Conservation (phyloP, 805 yeast species). For the Kluyveromyces lactis region DNA sequence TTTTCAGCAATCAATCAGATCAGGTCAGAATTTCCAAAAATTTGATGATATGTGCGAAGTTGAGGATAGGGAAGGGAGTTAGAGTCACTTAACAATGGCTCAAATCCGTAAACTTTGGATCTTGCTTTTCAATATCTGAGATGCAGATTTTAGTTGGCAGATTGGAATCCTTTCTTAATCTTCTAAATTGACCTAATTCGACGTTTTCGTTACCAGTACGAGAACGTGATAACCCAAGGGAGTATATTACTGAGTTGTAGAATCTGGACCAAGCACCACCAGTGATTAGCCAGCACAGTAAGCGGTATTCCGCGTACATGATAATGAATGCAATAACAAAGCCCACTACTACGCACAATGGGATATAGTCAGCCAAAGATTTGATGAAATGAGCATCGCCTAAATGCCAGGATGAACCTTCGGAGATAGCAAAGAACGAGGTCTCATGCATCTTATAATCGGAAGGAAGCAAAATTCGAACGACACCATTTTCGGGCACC, state of each 20-base stretch:
- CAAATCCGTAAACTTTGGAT: constrained; percentile 14
- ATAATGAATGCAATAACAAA: constrained; percentile 45
- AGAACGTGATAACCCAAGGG: background rate
- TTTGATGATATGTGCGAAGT: too few relatives aligned
- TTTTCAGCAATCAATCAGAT: too few relatives aligned
- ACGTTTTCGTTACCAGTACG: constrained; percentile 4
- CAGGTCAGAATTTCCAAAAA: too few relatives aligned
- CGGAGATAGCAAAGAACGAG: constrained; percentile 65
- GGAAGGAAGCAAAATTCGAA: constrained; percentile 61
- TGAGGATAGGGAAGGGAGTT: too few relatives aligned
- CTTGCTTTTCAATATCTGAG: constrained; percentile 18
- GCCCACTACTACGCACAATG: constrained; percentile 63
- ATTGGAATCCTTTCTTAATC: constrained; percentile 25
- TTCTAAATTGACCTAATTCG: constrained; percentile 10
- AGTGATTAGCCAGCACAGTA: constrained; percentile 35
- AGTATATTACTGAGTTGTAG: background rate
- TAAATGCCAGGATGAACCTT: constrained; percentile 89
- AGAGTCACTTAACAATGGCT: constrained; percentile 5
- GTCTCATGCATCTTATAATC: constrained; percentile 57
- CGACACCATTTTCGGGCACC: constrained; percentile 54
- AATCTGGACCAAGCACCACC: constrained; percentile 9
- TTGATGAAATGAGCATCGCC: constrained; percentile 79
- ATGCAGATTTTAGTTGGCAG: constrained; percentile 16
- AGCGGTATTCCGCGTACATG: constrained; percentile 39
- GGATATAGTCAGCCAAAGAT: constrained; percentile 64